Base-by-base conservation (phyloP, 116 monocot genomes). In the Phalaenopsis hybrid region DNA sequence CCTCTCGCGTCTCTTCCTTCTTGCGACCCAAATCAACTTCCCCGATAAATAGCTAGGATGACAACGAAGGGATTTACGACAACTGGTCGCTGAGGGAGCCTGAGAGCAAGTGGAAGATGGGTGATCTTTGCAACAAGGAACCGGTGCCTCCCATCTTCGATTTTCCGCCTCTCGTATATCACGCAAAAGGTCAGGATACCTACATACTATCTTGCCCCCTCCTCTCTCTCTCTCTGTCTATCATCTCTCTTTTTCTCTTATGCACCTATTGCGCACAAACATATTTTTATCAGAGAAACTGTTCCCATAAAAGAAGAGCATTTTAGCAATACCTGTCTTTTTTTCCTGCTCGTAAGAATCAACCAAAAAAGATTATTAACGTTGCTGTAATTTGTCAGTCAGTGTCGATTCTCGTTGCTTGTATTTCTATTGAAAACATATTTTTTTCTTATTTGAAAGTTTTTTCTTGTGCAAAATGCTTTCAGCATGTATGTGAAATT, bases 111-210 rank as follows among this genome's bases (percentile, higher is more conserved):
- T 5, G 50, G 86, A 87, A 88, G 82, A 76, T 81, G 41, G 68
- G 58, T 11, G 51, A 77, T 51, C 28, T 77, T 45, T 82, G 73
- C 43, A 76, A 51, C 68, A 78, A 77, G 86, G 82, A 91, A 57
- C 91, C 90, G 45, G 98, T 98, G 50, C 98, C 98, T 28, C 98
- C 98, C 28, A 82, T 98, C 89, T 98, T 98, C 83, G 98, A 98
- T 58, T 98, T 90, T 84, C 98, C 98, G 58, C 98, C 98, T 13
- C 90, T 98, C 33, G 28, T 28, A 86, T 92, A 17, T 93, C 88
- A 23, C 95, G 98, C 61, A 98, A 89, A 61, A 95, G 95, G 95
- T 93, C 70, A 57, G 23, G n/a, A 45, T 75, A 18, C 44, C 75
- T 63, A 4, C 37, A 37, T 37, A 37, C 37, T 37, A 3, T 37